Conservation (phyloP, 2,329 filamentous ascomycete species). For the Penicillium sp. region DNA sequence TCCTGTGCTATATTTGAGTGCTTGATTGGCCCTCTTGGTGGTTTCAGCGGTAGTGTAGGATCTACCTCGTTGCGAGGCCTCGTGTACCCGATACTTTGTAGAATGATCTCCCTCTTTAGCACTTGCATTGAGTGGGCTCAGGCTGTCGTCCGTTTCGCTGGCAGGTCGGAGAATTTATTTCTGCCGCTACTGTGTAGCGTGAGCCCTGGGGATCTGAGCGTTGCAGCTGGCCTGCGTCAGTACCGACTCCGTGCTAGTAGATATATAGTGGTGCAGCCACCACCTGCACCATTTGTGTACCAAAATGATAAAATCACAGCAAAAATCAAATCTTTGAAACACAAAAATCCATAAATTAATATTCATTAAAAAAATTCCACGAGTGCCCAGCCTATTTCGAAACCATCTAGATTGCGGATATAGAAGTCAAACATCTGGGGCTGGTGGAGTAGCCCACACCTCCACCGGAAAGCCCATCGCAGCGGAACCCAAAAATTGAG, state of each 20-base stretch:
- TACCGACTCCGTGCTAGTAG: too few relatives aligned
- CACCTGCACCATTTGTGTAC: too few relatives aligned
- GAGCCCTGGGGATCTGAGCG: neutral
- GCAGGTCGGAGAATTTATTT: neutral
- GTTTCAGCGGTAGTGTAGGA: neutral
- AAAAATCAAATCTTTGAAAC: neutral
- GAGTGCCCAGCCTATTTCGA: neutral
- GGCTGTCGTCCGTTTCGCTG: neutral
- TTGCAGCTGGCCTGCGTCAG: neutral
- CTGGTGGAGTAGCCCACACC: slow-evolving; percentile 19
- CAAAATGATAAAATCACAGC: neutral
- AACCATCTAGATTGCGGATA: neutral
- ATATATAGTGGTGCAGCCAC: too few relatives aligned
- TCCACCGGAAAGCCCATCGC: slow-evolving; percentile 12
- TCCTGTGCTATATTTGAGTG: neutral
- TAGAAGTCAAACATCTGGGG: slow-evolving; percentile 13
- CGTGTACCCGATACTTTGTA: neutral
- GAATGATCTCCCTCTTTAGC: slow-evolving; percentile 1
- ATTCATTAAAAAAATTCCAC: neutral
- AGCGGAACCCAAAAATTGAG: slow-evolving; percentile 9
- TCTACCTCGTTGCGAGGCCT: neutral
- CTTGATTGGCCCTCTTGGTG: neutral
- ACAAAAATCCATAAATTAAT: neutral
- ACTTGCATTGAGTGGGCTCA: slow-evolving; percentile 4
- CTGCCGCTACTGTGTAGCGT: neutral